Evolutionary conservation across 2,329 filamentous ascomycete species (phyloP).

Genomic region (Anisogramma anomala): DNA sequence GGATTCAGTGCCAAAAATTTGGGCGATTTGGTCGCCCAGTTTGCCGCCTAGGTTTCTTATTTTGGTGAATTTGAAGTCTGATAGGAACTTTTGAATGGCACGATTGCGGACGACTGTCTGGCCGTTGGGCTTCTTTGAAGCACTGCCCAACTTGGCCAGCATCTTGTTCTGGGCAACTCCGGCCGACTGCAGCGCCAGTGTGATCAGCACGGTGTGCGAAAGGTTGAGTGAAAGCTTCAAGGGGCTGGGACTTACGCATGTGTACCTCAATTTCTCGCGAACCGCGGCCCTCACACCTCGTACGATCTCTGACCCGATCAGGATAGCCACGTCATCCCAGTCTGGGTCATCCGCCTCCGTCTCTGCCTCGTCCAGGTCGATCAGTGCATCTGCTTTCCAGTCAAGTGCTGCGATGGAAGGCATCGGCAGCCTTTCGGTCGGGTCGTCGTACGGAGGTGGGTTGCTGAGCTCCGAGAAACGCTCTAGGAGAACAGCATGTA

Average conservation of each 20-base stretch:
- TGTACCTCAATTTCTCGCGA: constrained; percentile 64
- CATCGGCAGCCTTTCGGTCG: constrained; percentile 56
- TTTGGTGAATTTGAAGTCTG: constrained; percentile 83
- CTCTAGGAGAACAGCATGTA: constrained; percentile 63
- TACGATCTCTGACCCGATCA: constrained; percentile 82
- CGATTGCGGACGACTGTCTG: constrained; percentile 90
- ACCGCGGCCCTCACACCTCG: constrained; percentile 60
- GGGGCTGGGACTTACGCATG: constrained; percentile 38
- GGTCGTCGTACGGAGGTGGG: constrained; percentile 62
- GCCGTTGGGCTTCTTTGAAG: constrained; percentile 82
- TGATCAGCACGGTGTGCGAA: neutral
- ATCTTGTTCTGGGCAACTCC: constrained; percentile 89
- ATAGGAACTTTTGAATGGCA: constrained; percentile 67
- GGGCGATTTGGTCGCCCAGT: constrained; percentile 73
- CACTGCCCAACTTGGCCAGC: constrained; percentile 86
- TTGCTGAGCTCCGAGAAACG: constrained; percentile 62
- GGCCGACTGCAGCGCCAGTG: constrained; percentile 28
- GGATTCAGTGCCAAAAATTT: constrained; percentile 69
- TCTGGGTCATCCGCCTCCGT: constrained; percentile 74
- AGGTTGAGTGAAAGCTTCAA: neutral
- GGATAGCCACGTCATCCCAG: constrained; percentile 88
- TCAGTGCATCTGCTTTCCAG: constrained; percentile 72
- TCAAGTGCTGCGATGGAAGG: constrained; percentile 60
- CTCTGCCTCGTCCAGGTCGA: constrained; percentile 62
- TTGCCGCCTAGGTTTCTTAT: constrained; percentile 94